Percentiles rank a stretch among this genome's conserved stretches.
These are phyloP conservation scores for Calonectria montana DNA, from an alignment of 2,329 filamentous ascomycete genomes.

Conservation along the genomic window DNA sequence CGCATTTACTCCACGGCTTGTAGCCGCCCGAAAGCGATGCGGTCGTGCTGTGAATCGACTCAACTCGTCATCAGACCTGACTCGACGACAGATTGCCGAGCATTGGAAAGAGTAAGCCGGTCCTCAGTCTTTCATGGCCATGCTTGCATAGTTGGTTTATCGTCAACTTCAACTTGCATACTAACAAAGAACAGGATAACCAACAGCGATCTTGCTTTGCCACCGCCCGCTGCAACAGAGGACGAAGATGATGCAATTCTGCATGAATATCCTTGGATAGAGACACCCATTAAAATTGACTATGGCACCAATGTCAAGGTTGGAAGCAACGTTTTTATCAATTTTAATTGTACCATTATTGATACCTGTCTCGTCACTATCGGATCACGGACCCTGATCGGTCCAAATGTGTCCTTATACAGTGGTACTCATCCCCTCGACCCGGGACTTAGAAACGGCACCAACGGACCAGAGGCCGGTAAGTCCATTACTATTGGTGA, in stretches of 20 bases:
- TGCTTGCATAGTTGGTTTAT: neutral
- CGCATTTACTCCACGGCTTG: slow-evolving; percentile 76
- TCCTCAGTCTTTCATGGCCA: no score
- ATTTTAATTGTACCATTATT: slow-evolving; percentile 78
- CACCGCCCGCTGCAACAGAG: slow-evolving; percentile 64
- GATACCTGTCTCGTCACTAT: slow-evolving; percentile 82
- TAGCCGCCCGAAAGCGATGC: slow-evolving; percentile 72
- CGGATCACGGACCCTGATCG: slow-evolving; percentile 81
- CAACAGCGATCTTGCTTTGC: slow-evolving; percentile 71
- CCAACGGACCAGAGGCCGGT: slow-evolving; percentile 79
- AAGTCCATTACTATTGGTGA: slow-evolving; percentile 80
- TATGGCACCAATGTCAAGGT: slow-evolving; percentile 79
- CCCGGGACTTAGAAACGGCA: slow-evolving; percentile 78
- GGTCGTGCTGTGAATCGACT: slow-evolving; percentile 70
- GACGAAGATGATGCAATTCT: slow-evolving; percentile 77
- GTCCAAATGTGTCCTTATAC: slow-evolving; percentile 82
- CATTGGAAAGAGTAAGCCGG: slow-evolving; percentile 76
- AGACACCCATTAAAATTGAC: slow-evolving; percentile 77
- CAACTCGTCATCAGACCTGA: slow-evolving; percentile 70
- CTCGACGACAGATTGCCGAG: slow-evolving; percentile 72
- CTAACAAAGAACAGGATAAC: slow-evolving; percentile 62
- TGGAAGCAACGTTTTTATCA: slow-evolving; percentile 80
- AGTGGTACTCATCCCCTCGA: slow-evolving; percentile 82
- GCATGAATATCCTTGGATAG: slow-evolving; percentile 74
- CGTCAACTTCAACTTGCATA: neutral